Conservation (phyloP, 1,139 yeast genomes). For the Candida frijolesensis region DNA sequence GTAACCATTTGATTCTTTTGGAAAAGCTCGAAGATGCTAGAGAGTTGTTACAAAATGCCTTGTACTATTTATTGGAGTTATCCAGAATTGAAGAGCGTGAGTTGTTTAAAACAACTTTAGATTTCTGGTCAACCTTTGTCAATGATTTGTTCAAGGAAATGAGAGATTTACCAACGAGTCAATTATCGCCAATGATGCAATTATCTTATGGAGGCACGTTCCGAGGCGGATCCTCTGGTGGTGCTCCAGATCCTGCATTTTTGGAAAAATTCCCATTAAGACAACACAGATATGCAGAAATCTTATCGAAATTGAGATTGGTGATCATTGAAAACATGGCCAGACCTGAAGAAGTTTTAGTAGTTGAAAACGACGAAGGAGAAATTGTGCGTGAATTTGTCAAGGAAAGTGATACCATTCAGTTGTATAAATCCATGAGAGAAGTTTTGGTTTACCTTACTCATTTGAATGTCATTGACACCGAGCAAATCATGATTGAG, state of each 20-base stretch:
- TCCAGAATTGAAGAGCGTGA: conserved; percentile 95
- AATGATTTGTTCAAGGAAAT: conserved; percentile 81
- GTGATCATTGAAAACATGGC: conserved; percentile 97
- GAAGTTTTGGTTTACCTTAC: conserved; percentile 94
- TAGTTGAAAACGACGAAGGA: conserved; percentile 98
- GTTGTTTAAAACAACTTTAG: conserved; percentile 90
- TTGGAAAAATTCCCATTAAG: conserved; percentile 79
- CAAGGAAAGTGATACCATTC: conserved; percentile 95
- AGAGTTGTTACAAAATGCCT: conserved; percentile 69
- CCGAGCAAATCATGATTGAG: conserved; percentile 90
- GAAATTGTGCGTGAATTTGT: conserved; percentile 98
- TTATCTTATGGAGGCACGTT: conserved; percentile 57
- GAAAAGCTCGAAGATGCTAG: conserved; percentile 64
- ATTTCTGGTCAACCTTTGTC: conserved; percentile 89
- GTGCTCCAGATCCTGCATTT: conserved; percentile 84
- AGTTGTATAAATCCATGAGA: conserved; percentile 91
- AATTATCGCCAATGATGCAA: conserved; percentile 75
- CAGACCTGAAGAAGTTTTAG: conserved; percentile 94
- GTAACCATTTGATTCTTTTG: conserved; percentile 72
- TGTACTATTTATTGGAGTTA: conserved; percentile 78
- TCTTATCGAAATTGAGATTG: conserved; percentile 79
- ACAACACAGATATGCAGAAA: conserved; percentile 75
- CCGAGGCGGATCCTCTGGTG: conserved; percentile 55
- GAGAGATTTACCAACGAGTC: conserved; percentile 72
- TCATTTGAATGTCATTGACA: conserved; percentile 91